These are phyloP conservation scores for Castanea crenata DNA, from an alignment of 306 rosid genomes.

Conservation along the genomic window DNA sequence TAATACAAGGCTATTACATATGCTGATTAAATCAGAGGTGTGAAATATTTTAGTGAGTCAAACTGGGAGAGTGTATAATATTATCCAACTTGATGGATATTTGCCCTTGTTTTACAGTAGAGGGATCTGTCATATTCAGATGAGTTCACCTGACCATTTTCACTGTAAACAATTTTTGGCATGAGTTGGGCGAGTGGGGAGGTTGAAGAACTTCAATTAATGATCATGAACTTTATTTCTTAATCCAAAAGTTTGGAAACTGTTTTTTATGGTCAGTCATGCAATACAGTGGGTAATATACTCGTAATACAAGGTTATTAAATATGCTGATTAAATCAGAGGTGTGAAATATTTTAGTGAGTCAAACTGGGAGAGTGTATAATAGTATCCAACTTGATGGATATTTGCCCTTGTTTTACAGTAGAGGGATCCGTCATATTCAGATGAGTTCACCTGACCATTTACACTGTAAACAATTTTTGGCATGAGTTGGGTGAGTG, in stretches of 20 bases:
- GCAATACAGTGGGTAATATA: too few relatives aligned
- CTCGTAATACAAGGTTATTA: too few relatives aligned
- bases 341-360: too few relatives aligned
- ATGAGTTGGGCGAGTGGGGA: slow-evolving; percentile 9
- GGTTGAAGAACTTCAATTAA: slow-evolving; percentile 14
- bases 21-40: too few relatives aligned
- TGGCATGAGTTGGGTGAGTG: slow-evolving; percentile 5
- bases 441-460: neutral
- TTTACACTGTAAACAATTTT: neutral
- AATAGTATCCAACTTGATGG: neutral
- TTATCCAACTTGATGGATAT: neutral
- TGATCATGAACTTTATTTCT: slow-evolving; percentile 4
- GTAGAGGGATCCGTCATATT: neutral
- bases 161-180: neutral
- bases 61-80: neutral
- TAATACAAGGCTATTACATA: too few relatives aligned
- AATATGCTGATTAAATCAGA: too few relatives aligned
- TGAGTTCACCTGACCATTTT: neutral
- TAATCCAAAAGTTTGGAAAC: slow-evolving; percentile 11
- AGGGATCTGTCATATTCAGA: neutral
- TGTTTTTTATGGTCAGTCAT: too few relatives aligned
- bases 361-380: too few relatives aligned
- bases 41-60: too few relatives aligned
- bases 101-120: neutral
- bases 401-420: neutral